Conservation (phyloP, 2,329 filamentous ascomycete species). For the Penicillium sp. region DNA sequence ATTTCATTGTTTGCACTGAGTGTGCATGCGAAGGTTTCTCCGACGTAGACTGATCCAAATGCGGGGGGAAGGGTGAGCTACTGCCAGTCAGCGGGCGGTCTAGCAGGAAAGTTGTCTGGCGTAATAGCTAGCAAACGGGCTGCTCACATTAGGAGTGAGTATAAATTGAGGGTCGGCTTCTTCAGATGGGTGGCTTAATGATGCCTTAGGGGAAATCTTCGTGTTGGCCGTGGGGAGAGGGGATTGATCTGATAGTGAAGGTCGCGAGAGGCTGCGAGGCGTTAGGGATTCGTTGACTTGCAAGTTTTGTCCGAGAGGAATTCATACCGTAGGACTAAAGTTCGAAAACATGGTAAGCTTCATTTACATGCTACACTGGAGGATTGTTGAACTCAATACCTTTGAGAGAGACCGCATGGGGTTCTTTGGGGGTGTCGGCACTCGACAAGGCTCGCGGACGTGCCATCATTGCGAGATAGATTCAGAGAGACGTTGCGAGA, state of each 20-base stretch:
- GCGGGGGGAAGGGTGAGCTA: constrained; percentile 79
- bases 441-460: constrained; percentile 43
- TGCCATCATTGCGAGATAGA: constrained; percentile 33
- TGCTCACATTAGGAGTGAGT: constrained; percentile 52
- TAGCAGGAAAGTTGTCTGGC: too few relatives aligned
- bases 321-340: constrained; percentile 38
- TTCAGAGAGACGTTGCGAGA: not conserved
- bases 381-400: constrained; percentile 39
- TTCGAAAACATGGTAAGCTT: constrained; percentile 20
- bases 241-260: constrained; percentile 47
- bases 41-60: constrained; percentile 93
- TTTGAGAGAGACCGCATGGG: constrained; percentile 75
- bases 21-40: constrained; percentile 91
- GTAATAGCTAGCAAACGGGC: not conserved
- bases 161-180: constrained; percentile 53
- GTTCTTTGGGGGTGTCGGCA: constrained; percentile 61
- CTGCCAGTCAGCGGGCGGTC: constrained; percentile 12
- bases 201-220: constrained; percentile 60
- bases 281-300: constrained; percentile 11
- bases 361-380: not conserved
- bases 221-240: constrained; percentile 47
- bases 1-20: constrained; percentile 93
- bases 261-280: constrained; percentile 69
- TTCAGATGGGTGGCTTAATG: constrained; percentile 67
- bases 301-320: not conserved